Evolutionary conservation across 345 rosid species (phyloP).

Genomic region (Crucihimalaya himalaica): DNA sequence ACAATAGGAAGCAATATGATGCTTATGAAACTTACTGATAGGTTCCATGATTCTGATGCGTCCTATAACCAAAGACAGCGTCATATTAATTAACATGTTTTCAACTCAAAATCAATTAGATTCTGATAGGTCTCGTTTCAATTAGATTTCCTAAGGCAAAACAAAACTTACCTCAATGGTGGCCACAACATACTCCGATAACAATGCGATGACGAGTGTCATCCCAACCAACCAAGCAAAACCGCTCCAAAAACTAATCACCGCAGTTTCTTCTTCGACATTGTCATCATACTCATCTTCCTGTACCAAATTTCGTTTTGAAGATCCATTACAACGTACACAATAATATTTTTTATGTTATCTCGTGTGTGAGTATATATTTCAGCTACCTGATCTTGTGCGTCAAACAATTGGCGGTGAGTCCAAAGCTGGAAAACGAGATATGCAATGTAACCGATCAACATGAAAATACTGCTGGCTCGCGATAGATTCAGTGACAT

Average conservation of each 20-base stretch:
- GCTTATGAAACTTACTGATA: conserved; percentile 92
- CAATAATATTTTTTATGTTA: background rate
- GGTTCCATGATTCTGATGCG: conserved; percentile 85
- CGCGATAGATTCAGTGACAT: conserved; percentile 64
- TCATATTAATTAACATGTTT: background rate
- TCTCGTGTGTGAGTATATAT: background rate
- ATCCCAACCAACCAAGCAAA: conserved; percentile 83
- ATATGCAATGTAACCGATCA: conserved; percentile 68
- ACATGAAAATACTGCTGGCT: conserved; percentile 80
- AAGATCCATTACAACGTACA: background rate
- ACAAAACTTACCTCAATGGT: conserved; percentile 75
- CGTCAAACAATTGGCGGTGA: conserved; percentile 51
- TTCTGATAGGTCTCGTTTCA: too few species aligned
- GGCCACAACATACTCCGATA: conserved; percentile 95
- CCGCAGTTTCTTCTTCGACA: conserved; percentile 62
- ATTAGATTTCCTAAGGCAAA: too few species aligned
- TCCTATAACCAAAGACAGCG: conserved; percentile 45
- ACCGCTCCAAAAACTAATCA: conserved; percentile 85
- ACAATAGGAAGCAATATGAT: conserved; percentile 88
- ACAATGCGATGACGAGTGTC: conserved; percentile 75
- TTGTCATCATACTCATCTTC: conserved; percentile 56
- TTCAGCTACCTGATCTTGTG: conserved; percentile 36
- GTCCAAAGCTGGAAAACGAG: conserved; percentile 89
- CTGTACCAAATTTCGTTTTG: background rate
- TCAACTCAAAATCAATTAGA: background rate